Evolutionary conservation across 192 early-diverging fungal genomes (phyloP).

Genomic region (Neocallimastix lanati): DNA sequence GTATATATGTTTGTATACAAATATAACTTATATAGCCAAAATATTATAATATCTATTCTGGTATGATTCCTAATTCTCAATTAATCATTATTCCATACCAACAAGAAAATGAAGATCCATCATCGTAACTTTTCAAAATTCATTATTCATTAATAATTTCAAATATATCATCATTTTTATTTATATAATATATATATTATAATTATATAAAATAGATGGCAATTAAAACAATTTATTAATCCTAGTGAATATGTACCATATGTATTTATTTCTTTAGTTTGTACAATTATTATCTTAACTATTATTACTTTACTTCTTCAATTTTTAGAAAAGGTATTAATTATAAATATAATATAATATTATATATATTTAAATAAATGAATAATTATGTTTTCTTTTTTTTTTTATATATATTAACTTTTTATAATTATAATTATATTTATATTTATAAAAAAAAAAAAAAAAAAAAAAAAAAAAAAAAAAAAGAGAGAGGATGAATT

Average conservation of each 20-base stretch:
- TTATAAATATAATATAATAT: background rate
- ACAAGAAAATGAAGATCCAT: conserved; percentile 10
- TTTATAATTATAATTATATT: no score
- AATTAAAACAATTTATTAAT: conserved; percentile 75
- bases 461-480: no score
- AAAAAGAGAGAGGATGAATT: conserved; percentile 58
- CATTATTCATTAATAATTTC: no score
- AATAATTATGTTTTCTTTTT: background rate
- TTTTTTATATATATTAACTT: conserved; percentile 1
- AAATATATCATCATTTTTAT: background rate
- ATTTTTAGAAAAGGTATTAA: conserved; percentile 53
- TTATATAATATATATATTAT: background rate
- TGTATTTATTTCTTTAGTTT: conserved; percentile 57
- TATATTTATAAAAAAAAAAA: no score
- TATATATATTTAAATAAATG: no score
- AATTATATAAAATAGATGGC: conserved; percentile 37
- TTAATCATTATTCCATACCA: conserved; percentile 71
- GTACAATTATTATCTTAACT: conserved; percentile 47
- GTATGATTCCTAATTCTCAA: conserved; percentile 85
- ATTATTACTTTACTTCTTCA: conserved; percentile 51
- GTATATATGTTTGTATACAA: no score
- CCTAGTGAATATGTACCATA: conserved; percentile 64
- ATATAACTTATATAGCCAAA: no score
- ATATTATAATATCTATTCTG: conserved; percentile 48
- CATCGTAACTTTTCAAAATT: background rate